These are phyloP conservation scores for Nicotiana attenuata DNA, from an alignment of 257 asterid genomes.

Conservation along the genomic window DNA sequence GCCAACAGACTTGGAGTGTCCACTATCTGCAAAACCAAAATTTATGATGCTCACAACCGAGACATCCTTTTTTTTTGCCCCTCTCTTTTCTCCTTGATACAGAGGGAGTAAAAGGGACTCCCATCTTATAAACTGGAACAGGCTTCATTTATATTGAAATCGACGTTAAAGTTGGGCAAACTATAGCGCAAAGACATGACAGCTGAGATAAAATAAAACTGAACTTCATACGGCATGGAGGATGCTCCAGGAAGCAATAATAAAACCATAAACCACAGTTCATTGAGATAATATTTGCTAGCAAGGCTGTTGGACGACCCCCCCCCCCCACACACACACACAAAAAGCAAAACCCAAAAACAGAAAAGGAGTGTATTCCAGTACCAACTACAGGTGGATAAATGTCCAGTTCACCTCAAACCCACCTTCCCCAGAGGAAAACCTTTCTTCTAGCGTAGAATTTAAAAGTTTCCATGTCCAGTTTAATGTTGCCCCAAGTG, in stretches of 20 bases:
- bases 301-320: background rate
- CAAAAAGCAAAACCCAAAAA: no score
- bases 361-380: background rate
- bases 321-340: no score
- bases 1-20: constrained; percentile 87
- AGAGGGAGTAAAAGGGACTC: background rate
- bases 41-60: background rate
- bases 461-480: background rate
- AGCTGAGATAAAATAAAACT: background rate
- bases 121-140: background rate
- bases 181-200: background rate
- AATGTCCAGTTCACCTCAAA: background rate
- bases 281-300: background rate
- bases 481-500: background rate
- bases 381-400: background rate
- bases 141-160: background rate
- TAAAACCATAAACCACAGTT: background rate
- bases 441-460: background rate
- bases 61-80: background rate
- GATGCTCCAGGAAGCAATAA: background rate
- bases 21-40: constrained; percentile 53
- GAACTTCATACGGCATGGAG: background rate
- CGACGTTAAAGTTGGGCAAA: background rate
- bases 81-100: background rate
- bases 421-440: background rate